Evolutionary conservation across 2,329 filamentous ascomycete genomes (phyloP).

Genomic region (Pseudogymnoascus sp.): DNA sequence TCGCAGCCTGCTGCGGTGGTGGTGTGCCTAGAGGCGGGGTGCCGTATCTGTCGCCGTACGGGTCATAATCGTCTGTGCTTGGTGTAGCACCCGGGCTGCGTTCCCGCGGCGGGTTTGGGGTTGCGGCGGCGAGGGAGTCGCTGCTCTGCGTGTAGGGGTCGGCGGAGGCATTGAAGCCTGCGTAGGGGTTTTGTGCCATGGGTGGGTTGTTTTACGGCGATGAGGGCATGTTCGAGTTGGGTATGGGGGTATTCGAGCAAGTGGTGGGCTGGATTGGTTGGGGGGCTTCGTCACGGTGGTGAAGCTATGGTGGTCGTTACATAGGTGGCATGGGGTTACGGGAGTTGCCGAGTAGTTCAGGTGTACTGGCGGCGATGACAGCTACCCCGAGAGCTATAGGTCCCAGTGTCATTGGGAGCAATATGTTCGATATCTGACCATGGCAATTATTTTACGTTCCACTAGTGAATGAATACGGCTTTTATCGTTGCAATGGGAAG

Average conservation of each 20-base stretch:
- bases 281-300: neutral
- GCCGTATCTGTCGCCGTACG: conserved; percentile 26
- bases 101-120: conserved; percentile 14
- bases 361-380: neutral
- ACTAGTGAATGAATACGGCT: neutral
- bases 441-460: neutral
- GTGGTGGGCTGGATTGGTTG: neutral
- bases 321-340: conserved; percentile 1
- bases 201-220: neutral
- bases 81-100: neutral
- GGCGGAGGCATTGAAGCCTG: conserved; percentile 21
- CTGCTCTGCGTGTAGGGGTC: conserved; percentile 25
- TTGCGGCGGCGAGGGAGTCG: conserved; percentile 21
- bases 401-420: neutral
- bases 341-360: conserved; percentile 2
- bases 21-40: conserved; percentile 22
- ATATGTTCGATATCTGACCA: neutral
- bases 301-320: conserved; percentile 2
- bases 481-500: neutral
- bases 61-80: conserved; percentile 27
- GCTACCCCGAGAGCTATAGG: neutral
- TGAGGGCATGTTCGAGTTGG: neutral
- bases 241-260: neutral
- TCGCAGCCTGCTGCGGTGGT: conserved; percentile 19
- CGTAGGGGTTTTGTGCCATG: conserved; percentile 30